phyloP scores from a whole-genome alignment of 139 green algal genomes.

The Trebouxia sp. region DNA sequence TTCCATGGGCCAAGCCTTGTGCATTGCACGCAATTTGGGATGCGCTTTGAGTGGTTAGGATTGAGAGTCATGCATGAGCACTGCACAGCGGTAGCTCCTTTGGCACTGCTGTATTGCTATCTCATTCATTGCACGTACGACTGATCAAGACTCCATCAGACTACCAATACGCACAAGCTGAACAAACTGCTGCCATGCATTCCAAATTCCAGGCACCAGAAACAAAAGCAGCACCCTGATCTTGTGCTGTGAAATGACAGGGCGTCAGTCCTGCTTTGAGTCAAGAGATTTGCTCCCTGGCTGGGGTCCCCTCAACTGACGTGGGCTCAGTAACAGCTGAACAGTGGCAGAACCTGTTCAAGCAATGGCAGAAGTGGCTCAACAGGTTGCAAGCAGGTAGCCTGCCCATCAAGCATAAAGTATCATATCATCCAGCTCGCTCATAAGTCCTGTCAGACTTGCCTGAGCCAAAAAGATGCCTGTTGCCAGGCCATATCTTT shows the following conservation, averaged over 20 bases:
- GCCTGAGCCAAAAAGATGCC: background rate
- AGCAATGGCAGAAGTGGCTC: constrained; percentile 64
- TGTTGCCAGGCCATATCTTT: background rate
- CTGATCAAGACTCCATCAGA: background rate
- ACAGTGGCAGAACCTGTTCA: constrained; percentile 54
- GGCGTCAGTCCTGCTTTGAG: constrained; percentile 71
- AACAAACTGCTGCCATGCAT: too few relatives aligned
- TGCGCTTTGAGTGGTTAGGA: too few relatives aligned
- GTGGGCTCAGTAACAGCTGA: constrained; percentile 33
- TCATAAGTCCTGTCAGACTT: too few relatives aligned
- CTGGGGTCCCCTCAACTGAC: constrained; percentile 4
- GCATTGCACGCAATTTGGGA: too few relatives aligned
- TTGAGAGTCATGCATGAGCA: too few relatives aligned
- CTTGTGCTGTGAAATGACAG: too few relatives aligned
- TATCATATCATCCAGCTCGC: background rate
- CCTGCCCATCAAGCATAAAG: background rate
- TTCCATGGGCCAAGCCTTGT: too few relatives aligned
- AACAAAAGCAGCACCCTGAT: too few relatives aligned
- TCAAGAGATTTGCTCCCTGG: constrained; percentile 56
- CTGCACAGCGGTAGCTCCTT: too few relatives aligned
- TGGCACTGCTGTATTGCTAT: too few relatives aligned
- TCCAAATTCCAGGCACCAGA: too few relatives aligned
- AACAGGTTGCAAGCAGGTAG: constrained; percentile 38
- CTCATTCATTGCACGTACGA: background rate
- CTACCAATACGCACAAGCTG: background rate